Evolutionary conservation across 768 basidiomycete species (phyloP).

Genomic region (Suillus clintonianus): DNA sequence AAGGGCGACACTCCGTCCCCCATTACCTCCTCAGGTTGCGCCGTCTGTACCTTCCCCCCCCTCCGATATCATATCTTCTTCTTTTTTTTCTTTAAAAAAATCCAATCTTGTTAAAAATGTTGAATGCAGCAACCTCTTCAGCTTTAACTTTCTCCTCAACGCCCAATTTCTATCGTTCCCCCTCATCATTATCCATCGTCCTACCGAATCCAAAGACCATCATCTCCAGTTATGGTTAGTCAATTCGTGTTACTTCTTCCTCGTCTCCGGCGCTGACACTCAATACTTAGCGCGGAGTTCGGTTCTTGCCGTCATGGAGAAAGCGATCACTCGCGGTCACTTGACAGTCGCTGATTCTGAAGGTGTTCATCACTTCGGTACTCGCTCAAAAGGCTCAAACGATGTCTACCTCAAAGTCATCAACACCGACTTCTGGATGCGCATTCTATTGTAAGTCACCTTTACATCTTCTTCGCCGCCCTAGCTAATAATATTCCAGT

Average conservation of each 20-base stretch:
- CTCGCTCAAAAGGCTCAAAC: slow-evolving; percentile 58
- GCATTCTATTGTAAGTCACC: slow-evolving; percentile 55
- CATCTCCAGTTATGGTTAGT: slow-evolving; percentile 28
- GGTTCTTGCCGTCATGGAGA: slow-evolving; percentile 57
- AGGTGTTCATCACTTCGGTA: slow-evolving; percentile 61
- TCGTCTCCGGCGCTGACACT: background rate
- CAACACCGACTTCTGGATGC: slow-evolving; percentile 68
- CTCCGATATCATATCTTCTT: background rate
- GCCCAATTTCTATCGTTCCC: slow-evolving; percentile 34
- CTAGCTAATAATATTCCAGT: slow-evolving; percentile 22
- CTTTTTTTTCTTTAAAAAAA: background rate
- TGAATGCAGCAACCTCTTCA: slow-evolving; percentile 33
- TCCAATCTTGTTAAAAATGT: slow-evolving; percentile 17
- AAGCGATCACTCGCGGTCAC: slow-evolving; percentile 59
- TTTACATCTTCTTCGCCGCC: slow-evolving; percentile 15
- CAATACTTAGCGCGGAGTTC: slow-evolving; percentile 53
- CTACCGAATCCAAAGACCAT: slow-evolving; percentile 31
- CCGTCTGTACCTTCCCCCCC: slow-evolving; percentile 3
- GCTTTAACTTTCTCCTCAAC: slow-evolving; percentile 31
- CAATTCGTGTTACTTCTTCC: background rate
- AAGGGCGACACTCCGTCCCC: slow-evolving; percentile 24
- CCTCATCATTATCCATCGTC: slow-evolving; percentile 30
- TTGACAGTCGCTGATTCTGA: slow-evolving; percentile 63
- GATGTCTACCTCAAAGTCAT: slow-evolving; percentile 58
- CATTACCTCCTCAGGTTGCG: slow-evolving; percentile 9